Evolutionary conservation across 2,329 filamentous ascomycete species (phyloP), one percentile per base, ranked within the genome.

Genomic region (Thermoascus crustaceus): DNA sequence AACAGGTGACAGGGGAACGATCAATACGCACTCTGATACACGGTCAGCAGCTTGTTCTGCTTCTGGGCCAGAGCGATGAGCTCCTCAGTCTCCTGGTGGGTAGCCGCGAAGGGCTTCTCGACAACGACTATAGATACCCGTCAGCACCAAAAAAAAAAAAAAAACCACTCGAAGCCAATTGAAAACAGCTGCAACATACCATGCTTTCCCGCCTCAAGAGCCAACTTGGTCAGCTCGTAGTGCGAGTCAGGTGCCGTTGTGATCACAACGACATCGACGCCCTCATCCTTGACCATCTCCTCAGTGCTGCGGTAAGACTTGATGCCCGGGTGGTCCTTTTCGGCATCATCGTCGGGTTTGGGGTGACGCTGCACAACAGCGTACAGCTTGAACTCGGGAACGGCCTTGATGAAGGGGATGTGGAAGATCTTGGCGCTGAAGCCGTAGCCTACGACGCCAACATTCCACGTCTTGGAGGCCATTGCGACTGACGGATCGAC

Each of bases 81-180:
- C 46, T 75, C 62, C 21, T 75, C 69, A 7, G 83, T 83, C 60
- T 88, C 78, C 39, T 73, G 67, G 1, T 73, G 67, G 1, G 78
- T 82, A 13, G 83, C 80, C 8, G 85, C 82, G 55, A 89, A 89
- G 2, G 85, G 85, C 67, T 89, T 89, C 66, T 89, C 85, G 32
- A 82, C 80, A 34, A 89, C 68, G 17, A 88, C 80, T 68, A 35
- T 27, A 40, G 26, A 16, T 17, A 5, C 16, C 18, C n/a, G 26
- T 20, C 25, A 38, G 23, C 11, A 11, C 19, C 2, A n/a, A n/a
- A 14, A 14, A 3, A 7, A 25, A 25, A 13, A 4, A 13, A 32
- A 4, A 13, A 1, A 10, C 10, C 13, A 10, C 4, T 9, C 19
- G 9, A 14, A 7, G 16, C 22, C 7, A 9, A 6, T 8, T n/a